Conservation (phyloP, 352 stramenopile species). For the Pythium volutum region DNA sequence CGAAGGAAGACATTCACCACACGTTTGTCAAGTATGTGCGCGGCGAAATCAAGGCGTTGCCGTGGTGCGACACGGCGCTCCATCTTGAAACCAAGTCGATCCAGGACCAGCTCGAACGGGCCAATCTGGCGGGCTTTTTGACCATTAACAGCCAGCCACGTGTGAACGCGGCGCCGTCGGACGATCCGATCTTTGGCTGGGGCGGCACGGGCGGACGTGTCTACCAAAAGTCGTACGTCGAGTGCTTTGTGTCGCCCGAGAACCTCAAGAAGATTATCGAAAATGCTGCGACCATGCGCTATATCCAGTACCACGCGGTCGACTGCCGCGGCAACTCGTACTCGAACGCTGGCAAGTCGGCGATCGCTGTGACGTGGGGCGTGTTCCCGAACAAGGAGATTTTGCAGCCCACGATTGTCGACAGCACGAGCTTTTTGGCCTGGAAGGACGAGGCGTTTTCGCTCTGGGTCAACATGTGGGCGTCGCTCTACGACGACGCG, state of each 20-base stretch:
- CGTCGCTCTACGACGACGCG: constrained; percentile 94
- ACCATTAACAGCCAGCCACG: constrained; percentile 96
- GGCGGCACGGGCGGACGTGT: constrained; percentile 93
- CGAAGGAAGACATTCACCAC: constrained; percentile 91
- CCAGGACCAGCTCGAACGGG: constrained; percentile 58
- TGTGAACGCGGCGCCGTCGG: constrained; percentile 90
- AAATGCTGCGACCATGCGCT: constrained; percentile 74
- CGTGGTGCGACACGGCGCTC: constrained; percentile 96
- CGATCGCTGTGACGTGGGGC: constrained; percentile 97
- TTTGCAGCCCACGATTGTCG: constrained; percentile 97
- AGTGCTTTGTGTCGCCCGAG: constrained; percentile 96
- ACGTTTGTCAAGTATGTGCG: constrained; percentile 97
- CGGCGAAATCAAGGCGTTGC: constrained; percentile 93
- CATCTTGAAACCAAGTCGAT: constrained; percentile 94
- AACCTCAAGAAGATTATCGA: constrained; percentile 91
- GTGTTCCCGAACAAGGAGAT: constrained; percentile 97
- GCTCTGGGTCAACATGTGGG: constrained; percentile 96
- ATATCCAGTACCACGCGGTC: constrained; percentile 90
- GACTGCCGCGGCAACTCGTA: constrained; percentile 88
- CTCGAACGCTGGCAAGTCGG: constrained; percentile 87
- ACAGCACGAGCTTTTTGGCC: constrained; percentile 95
- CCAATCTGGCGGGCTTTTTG: constrained; percentile 89
- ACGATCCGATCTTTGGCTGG: constrained; percentile 95
- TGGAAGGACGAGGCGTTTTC: constrained; percentile 97
- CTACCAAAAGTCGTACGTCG: constrained; percentile 99